Conservation (phyloP, 2,329 filamentous ascomycete species). For the Dactylellina drechsleri region DNA sequence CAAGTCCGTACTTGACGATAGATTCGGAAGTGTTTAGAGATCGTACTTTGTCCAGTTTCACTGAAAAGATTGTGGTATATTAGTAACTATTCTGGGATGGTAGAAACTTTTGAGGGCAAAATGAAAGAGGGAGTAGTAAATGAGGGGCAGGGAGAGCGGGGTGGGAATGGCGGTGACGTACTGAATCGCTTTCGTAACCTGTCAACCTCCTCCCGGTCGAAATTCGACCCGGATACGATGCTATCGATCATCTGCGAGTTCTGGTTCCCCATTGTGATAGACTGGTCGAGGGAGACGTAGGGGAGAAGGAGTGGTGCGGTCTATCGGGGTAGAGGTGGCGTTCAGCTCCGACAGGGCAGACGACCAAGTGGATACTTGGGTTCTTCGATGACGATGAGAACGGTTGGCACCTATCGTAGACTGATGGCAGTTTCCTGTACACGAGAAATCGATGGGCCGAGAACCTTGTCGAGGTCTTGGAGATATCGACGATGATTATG, state of each 20-base stretch:
- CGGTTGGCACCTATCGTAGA: too few species aligned
- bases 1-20: not conserved
- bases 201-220: slow-evolving; percentile 97
- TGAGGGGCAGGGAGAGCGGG: slow-evolving; percentile 26
- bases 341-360: not conserved
- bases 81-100: not conserved
- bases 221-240: slow-evolving; percentile 96
- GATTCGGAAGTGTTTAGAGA: not conserved
- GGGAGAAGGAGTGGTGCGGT: not conserved
- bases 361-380: not conserved
- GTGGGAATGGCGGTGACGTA: slow-evolving; percentile 21
- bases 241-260: slow-evolving; percentile 84
- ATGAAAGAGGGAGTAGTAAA: not conserved
- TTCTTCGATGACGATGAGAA: not conserved
- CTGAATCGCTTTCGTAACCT: slow-evolving; percentile 92
- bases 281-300: slow-evolving; percentile 21
- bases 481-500: slow-evolving; percentile 7
- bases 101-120: not conserved
- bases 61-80: slow-evolving; percentile 1
- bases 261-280: slow-evolving; percentile 72
- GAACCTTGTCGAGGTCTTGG: not conserved
- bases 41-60: slow-evolving; percentile 96
- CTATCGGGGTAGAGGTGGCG: slow-evolving; percentile 1
- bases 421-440: too few species aligned
- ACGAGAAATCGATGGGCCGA: not conserved